phyloP scores from a whole-genome alignment of 768 basidiomycete species.

The Nevesoporus exiguus region DNA sequence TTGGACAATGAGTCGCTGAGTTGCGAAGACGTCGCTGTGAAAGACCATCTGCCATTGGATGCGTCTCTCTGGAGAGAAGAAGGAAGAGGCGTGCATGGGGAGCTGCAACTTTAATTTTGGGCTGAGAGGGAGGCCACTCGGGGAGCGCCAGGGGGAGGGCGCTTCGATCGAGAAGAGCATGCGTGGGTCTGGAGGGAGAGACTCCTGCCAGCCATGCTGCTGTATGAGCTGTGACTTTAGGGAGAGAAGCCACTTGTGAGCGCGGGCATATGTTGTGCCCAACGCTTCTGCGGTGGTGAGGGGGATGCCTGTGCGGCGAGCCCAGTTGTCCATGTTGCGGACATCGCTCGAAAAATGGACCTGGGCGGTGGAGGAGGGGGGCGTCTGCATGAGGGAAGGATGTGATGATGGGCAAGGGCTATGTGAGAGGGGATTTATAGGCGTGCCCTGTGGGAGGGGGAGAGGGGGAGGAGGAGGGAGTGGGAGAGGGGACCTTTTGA shows the following conservation, averaged over 20 bases:
- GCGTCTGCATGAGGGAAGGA: conserved; percentile 28
- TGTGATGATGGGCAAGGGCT: not conserved
- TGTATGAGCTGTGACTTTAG: conserved; percentile 63
- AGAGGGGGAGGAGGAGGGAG: conserved; percentile 26
- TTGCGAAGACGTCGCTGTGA: conserved; percentile 72
- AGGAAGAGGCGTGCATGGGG: conserved; percentile 76
- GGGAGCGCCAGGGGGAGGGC: conserved; percentile 73
- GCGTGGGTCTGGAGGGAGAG: conserved; percentile 55
- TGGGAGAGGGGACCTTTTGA: conserved; percentile 13
- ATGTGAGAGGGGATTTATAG: conserved; percentile 25
- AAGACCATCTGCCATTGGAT: conserved; percentile 92
- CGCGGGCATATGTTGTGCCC: conserved; percentile 75
- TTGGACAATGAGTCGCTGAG: conserved; percentile 61
- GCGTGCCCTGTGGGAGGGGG: conserved; percentile 32
- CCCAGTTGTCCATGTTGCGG: conserved; percentile 81
- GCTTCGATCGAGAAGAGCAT: conserved; percentile 80
- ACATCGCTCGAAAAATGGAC: conserved; percentile 80
- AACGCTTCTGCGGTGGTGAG: conserved; percentile 81
- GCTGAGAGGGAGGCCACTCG: conserved; percentile 70
- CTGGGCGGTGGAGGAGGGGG: conserved; percentile 44
- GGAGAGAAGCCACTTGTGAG: conserved; percentile 70
- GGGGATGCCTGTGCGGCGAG: conserved; percentile 72
- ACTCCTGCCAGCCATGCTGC: conserved; percentile 68
- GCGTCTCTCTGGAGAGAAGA: conserved; percentile 80
- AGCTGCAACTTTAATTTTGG: conserved; percentile 71